Evolutionary conservation across 805 yeast genomes (phyloP), one percentile per base, ranked within the genome.

Genomic region (Pichia nanzhaoensis): DNA sequence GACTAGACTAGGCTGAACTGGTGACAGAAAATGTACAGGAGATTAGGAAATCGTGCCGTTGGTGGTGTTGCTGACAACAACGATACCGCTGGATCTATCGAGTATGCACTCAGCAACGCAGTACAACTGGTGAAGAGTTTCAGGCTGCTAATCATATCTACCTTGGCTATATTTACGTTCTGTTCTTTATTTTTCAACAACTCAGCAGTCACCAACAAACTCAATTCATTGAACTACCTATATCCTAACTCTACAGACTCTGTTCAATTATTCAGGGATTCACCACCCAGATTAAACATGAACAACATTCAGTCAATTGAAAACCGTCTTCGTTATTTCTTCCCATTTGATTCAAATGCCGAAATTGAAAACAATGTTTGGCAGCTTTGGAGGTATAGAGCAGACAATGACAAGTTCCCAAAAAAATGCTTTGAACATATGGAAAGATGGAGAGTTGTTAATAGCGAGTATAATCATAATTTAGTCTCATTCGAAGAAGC

Each of bases 371-470:
- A 55, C 38, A 53, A 58, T 40, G 60, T 62, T 27, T 59, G 60
- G 60, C 66, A 62, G 46, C 24, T 62, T 12, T 59, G 61, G 60
- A 45, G 46, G 21, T 40, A 51, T 20, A 46, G 51, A 21, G 44
- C 58, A 1, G 65, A 58, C 37, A 56, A 58, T 43, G 50, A 53
- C 38, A 44, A 43, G 17, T 63, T 64, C 50, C 68, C 68, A 14
- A 48, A 49, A 9, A 55, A 51, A 27, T 61, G 66, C 51, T 58
- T 54, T 39, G 37, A 50, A 24, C 60, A 60, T 50, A 57, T 61
- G 44, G 64, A 62, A 47, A 53, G 66, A 48, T 64, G 68, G 68
- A 55, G 62, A 50, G 42, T 49, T 8, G 51, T 54, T 30, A 63
- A 64, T 49, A 55, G 57, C 24, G 57, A 59, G 43, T 60, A 52